Base-by-base conservation (phyloP, 2,329 filamentous ascomycete species). In the Botrytis fabae region DNA sequence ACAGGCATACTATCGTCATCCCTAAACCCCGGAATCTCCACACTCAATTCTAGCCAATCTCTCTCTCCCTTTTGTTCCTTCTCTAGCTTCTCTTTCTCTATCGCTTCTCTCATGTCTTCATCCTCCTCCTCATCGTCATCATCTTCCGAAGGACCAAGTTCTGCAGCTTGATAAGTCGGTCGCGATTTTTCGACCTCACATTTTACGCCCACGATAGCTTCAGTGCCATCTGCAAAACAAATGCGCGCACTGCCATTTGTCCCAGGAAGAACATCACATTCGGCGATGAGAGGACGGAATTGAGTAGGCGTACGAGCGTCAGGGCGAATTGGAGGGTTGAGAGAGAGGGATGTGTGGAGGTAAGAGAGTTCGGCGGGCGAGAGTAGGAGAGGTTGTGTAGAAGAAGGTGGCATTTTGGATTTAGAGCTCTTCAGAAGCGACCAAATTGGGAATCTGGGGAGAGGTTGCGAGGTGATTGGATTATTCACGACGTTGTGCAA, bases 351-450 rank as follows among this genome's bases (percentile, higher is more conserved):
- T 76, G 89, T 90, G 86, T 97, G 94, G 69, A 98, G 90, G 85
- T 98, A 99, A 78, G 95, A 94, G 80, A 99, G 93, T 85, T 99
- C 96, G 80, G 96, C 94, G 65, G 96, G 95, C 71, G 95, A 98
- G 83, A 98, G 91, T 78, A 94, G 91, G 80, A 90, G 89, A 83
- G 90, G 89, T 79, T 90, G 89, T 79, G 83, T 86, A 77, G 76
- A 76, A 60, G 80, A 75, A 32, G 89, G 88, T 59, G 91, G 86
- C 89, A 93, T 80, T 75, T 38, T 65, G 35, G 16, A 66, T 16
- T 8, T 63, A n/a, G 7, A 6, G n/a, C 68, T 44, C 44, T 68
- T 42, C 16, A 8, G n/a, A 20, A 48, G 25, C 32, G 40, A 35
- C 40, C 16, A 46, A 40, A 35, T 51, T 51, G 61, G 12, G 20